Percentiles rank a stretch among this genome's conserved stretches.
phyloP scores from a whole-genome alignment of 495 filamentous ascomycete genomes.

The Penicillium flavigenum region DNA sequence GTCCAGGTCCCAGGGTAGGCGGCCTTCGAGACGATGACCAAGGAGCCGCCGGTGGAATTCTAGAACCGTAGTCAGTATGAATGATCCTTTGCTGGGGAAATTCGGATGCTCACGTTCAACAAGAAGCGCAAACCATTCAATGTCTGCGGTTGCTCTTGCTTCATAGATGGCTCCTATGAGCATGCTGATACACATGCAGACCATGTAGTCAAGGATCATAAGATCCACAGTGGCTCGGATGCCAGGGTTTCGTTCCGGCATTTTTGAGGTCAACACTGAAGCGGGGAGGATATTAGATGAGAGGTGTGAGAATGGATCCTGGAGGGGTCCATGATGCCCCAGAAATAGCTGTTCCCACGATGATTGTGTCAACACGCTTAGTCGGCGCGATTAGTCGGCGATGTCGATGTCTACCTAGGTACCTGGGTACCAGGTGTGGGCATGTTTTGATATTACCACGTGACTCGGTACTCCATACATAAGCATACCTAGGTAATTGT shows the following conservation, averaged over 20 bases:
- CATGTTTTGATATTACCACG: too few species aligned
- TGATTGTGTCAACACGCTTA: background rate
- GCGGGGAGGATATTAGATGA: background rate
- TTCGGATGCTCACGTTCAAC: constrained; percentile 24
- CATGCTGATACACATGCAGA: constrained; percentile 43
- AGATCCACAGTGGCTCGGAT: constrained; percentile 45
- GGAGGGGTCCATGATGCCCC: background rate
- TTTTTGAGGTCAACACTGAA: background rate
- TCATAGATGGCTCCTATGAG: constrained; percentile 19
- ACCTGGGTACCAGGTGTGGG: too few species aligned
- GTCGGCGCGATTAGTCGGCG: background rate
- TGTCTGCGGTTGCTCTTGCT: background rate
- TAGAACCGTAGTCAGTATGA: background rate
- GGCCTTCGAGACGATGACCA: background rate
- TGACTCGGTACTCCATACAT: too few species aligned
- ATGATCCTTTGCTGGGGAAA: background rate
- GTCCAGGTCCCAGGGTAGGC: constrained; percentile 26
- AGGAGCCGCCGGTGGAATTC: background rate
- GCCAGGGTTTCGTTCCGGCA: constrained; percentile 20
- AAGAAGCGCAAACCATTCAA: constrained; percentile 24
- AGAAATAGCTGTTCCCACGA: background rate
- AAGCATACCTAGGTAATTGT: too few species aligned
- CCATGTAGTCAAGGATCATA: constrained; percentile 56
- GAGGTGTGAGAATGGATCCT: background rate
- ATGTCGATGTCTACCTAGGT: background rate